Evolutionary conservation across 306 rosid genomes (phyloP), one percentile per base, ranked within the genome.

Genomic region (Quillaja saponaria): DNA sequence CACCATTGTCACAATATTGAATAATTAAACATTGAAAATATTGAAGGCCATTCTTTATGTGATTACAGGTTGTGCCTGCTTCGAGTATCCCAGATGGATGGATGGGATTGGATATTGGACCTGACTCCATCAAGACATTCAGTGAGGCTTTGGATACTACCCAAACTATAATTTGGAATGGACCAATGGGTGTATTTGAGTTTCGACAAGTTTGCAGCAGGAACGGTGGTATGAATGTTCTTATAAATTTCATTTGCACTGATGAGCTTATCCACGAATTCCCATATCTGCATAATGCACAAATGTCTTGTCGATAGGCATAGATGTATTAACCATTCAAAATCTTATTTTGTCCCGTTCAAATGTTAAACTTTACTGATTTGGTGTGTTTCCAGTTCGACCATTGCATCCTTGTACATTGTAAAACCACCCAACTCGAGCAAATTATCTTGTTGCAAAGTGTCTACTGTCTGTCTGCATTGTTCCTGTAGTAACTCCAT

Each of bases 131-230:
- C 66, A 86, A 84, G 63, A 71, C 90, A 67, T 91, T 91, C 76
- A 78, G 35, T 48, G 80, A 77, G 71, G 80, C 82, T 64, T 76
- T 91, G 81, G 98, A 88, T 15, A 58, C 68, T 8, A 88, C 92
- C 64, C 81, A 84, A 66, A 88, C 96, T 60, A 18, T 88, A 20
- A 88, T 91, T 35, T 91, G 98, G 98, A 91, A 91, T 44, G 98
- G 98, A 73, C 98, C 98, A 25, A 91, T 91, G 98, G 98, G 98
- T 49, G 98, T 91, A 59, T 91, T 91, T 8, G 98, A 91, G 81
- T 88, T 88, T 12, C n/a, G 92, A 86, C 0, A 88, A 91, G 77
- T 91, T 88, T 76, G 96, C 98, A 6, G 72, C 66, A 6, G 98
- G 98, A 72, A 91, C 98, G 3, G 90, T 77, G 95, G 98, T 88